A percentile compares a stretch with the other conserved stretches of the same genome.
Evolutionary conservation across 1,139 yeast species (phyloP).

Genomic region (Kodamaea suecica): DNA sequence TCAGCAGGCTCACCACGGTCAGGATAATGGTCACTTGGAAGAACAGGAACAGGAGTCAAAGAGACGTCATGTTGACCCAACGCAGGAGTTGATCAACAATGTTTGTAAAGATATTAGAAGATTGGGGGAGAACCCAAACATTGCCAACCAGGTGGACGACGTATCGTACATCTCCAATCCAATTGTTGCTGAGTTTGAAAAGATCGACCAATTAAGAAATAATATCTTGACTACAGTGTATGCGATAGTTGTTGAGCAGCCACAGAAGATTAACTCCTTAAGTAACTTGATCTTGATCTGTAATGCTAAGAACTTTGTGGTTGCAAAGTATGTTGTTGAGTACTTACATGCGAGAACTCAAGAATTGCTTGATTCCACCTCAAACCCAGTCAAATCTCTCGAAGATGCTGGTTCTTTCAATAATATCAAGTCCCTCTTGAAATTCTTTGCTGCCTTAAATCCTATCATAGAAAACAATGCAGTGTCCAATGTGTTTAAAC

Average conservation of each 20-base stretch:
- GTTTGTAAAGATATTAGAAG: constrained; percentile 58
- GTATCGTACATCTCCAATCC: constrained; percentile 65
- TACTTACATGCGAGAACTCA: constrained; percentile 64
- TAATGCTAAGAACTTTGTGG: constrained; percentile 60
- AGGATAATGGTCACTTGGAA: constrained; percentile 12
- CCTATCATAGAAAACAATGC: constrained; percentile 58
- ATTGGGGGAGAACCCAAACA: constrained; percentile 60
- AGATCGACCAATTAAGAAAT: constrained; percentile 58
- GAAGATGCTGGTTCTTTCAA: constrained; percentile 68
- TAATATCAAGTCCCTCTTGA: constrained; percentile 62
- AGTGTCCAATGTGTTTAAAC: constrained; percentile 50
- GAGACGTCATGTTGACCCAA: constrained; percentile 42
- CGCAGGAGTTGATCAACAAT: constrained; percentile 39
- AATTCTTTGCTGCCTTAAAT: constrained; percentile 65
- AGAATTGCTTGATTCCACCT: constrained; percentile 38
- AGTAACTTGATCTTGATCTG: constrained; percentile 69
- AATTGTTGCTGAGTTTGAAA: constrained; percentile 65
- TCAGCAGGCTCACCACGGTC: constrained; percentile 3
- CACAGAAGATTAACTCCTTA: constrained; percentile 76
- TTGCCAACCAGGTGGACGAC: constrained; percentile 55
- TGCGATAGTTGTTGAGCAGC: constrained; percentile 81
- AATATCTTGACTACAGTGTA: constrained; percentile 61
- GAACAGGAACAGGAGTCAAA: constrained; percentile 24
- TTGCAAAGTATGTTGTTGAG: constrained; percentile 71
- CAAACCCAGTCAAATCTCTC: constrained; percentile 3